phyloP scores from a whole-genome alignment of 208 protist genomes.

The Trichomonas vaginalis region DNA sequence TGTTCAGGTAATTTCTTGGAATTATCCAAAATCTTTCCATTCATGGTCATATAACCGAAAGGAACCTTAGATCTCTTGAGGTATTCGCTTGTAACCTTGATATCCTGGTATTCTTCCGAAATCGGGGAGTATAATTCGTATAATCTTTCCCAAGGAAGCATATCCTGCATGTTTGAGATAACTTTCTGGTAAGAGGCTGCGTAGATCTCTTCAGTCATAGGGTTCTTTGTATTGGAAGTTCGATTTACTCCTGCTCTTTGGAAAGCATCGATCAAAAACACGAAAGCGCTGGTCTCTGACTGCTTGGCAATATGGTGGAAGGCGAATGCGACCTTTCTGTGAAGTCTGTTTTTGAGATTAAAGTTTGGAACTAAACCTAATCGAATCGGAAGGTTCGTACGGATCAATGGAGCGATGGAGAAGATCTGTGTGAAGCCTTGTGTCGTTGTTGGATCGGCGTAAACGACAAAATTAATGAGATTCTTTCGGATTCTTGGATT shows the following conservation, averaged over 20 bases:
- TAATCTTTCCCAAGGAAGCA: no score
- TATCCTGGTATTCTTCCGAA: no score
- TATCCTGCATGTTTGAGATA: no score
- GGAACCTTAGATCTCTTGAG: no score
- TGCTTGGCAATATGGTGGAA: background rate
- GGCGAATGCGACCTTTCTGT: background rate
- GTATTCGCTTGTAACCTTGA: no score
- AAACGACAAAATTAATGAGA: background rate
- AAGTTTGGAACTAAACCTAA: background rate
- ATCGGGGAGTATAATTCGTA: no score
- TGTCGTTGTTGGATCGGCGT: background rate
- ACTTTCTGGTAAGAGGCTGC: no score
- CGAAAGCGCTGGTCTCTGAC: background rate
- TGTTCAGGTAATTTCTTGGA: no score
- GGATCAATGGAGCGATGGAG: background rate
- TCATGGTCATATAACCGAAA: no score
- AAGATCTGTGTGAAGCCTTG: background rate
- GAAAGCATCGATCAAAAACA: background rate
- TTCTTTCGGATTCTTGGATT: background rate
- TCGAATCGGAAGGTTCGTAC: background rate
- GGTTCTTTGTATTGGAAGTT: background rate
- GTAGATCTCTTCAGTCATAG: no score
- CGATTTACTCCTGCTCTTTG: background rate
- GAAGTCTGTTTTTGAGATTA: background rate
- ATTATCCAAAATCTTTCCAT: no score